These are phyloP conservation scores for Pythium dissimile DNA, from an alignment of 352 stramenopile species.

Conservation along the genomic window DNA sequence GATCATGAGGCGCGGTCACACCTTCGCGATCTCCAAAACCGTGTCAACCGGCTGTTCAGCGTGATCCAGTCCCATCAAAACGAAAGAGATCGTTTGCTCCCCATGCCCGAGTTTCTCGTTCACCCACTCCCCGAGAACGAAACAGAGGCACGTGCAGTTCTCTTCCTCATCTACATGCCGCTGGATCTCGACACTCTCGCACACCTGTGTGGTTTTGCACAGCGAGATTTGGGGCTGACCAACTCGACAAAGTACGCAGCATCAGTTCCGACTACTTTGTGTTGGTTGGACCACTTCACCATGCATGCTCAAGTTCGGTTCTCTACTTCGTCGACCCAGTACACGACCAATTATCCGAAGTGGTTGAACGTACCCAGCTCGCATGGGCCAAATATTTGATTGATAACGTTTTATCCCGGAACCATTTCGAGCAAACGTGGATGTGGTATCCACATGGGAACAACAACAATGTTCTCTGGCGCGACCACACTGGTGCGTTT, in stretches of 20 bases:
- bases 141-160: slow-evolving; percentile 22
- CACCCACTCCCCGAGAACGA: slow-evolving; percentile 27
- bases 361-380: not conserved
- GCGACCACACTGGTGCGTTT: not conserved
- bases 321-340: not conserved
- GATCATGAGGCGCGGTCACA: no score
- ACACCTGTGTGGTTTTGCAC: slow-evolving; percentile 31
- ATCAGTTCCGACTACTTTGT: no score
- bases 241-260: not conserved
- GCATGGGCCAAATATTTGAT: not conserved
- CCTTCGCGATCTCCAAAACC: not conserved
- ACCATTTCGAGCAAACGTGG: not conserved
- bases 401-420: not conserved
- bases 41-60: not conserved
- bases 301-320: not conserved
- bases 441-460: not conserved
- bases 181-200: slow-evolving; percentile 31
- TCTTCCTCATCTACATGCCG: slow-evolving; percentile 47
- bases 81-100: not conserved
- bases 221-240: slow-evolving; percentile 25
- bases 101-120: slow-evolving; percentile 21
- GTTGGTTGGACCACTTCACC: not conserved
- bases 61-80: not conserved
- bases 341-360: not conserved
- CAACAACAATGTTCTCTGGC: not conserved